Percentiles rank a stretch among this genome's conserved stretches.
These are phyloP conservation scores for Rickenella mellea DNA, from an alignment of 768 basidiomycete species.

Conservation along the genomic window DNA sequence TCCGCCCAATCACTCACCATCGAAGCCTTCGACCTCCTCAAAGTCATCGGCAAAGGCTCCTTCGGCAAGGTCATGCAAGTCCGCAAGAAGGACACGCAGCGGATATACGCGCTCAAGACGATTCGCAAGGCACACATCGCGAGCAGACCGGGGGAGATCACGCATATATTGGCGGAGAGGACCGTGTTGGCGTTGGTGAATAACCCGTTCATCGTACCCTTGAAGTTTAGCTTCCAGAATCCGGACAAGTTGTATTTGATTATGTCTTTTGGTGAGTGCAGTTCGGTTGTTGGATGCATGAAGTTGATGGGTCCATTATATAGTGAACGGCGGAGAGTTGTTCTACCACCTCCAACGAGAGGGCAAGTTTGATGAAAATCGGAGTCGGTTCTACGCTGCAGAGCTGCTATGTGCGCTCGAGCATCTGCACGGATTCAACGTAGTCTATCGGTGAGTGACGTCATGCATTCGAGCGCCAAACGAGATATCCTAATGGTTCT, in stretches of 20 bases:
- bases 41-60: slow-evolving; percentile 95
- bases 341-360: slow-evolving; percentile 97
- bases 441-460: slow-evolving; percentile 78
- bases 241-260: slow-evolving; percentile 96
- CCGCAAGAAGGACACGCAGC: slow-evolving; percentile 94
- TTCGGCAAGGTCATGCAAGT: slow-evolving; percentile 99
- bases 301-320: not conserved
- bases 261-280: slow-evolving; percentile 78
- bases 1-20: slow-evolving; percentile 82
- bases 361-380: slow-evolving; percentile 88
- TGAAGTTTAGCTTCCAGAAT: slow-evolving; percentile 98
- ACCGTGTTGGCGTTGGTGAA: slow-evolving; percentile 96
- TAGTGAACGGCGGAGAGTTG: slow-evolving; percentile 94
- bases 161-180: slow-evolving; percentile 93
- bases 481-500: slow-evolving; percentile 3
- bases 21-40: slow-evolving; percentile 92
- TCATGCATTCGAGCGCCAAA: not conserved
- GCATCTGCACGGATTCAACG: slow-evolving; percentile 95
- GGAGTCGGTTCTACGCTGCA: slow-evolving; percentile 96
- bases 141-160: slow-evolving; percentile 91
- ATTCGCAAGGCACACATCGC: slow-evolving; percentile 98
- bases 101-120: slow-evolving; percentile 96
- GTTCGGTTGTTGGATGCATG: not conserved
- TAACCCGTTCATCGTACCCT: slow-evolving; percentile 97
- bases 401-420: slow-evolving; percentile 92